Evolutionary conservation across 108 stramenopile genomes (phyloP).

Genomic region (Phaeodactylum tricornutum): DNA sequence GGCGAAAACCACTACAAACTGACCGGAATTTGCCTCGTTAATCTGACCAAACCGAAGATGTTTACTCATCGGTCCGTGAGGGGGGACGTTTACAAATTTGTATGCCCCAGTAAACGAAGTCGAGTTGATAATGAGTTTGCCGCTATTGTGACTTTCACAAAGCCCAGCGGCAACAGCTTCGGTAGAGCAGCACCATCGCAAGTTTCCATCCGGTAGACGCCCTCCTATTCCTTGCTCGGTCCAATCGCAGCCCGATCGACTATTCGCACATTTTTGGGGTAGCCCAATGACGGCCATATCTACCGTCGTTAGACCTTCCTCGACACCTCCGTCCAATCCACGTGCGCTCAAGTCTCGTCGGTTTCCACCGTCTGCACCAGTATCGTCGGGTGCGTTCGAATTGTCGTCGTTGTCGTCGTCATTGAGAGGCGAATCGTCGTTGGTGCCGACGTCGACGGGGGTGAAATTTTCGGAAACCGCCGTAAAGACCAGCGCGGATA

Average conservation of each 20-base stretch:
- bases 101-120: slow-evolving; percentile 51
- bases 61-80: slow-evolving; percentile 34
- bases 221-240: slow-evolving; percentile 63
- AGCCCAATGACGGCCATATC: slow-evolving; percentile 23
- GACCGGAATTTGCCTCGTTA: slow-evolving; percentile 39
- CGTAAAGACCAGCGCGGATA: slow-evolving; percentile 38
- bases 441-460: slow-evolving; percentile 2
- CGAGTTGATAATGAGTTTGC: slow-evolving; percentile 51
- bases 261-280: slow-evolving; percentile 59
- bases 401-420: slow-evolving; percentile 17
- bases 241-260: slow-evolving; percentile 69
- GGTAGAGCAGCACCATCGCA: slow-evolving; percentile 70
- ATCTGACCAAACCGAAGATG: slow-evolving; percentile 36
- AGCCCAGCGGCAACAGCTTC: slow-evolving; percentile 59
- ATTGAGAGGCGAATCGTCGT: slow-evolving; percentile 5
- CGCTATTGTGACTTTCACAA: slow-evolving; percentile 31
- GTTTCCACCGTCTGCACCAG: slow-evolving; percentile 1
- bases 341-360: too few species aligned
- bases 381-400: background rate
- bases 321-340: slow-evolving; percentile 18
- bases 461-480: slow-evolving; percentile 9
- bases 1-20: slow-evolving; percentile 63
- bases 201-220: slow-evolving; percentile 20
- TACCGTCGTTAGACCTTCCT: slow-evolving; percentile 20
- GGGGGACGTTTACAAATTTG: slow-evolving; percentile 45